A percentile compares a stretch with the other conserved stretches of the same genome.
These are phyloP conservation scores for Fusarium acutatum DNA, from an alignment of 2,329 filamentous ascomycete genomes.

Conservation along the genomic window DNA sequence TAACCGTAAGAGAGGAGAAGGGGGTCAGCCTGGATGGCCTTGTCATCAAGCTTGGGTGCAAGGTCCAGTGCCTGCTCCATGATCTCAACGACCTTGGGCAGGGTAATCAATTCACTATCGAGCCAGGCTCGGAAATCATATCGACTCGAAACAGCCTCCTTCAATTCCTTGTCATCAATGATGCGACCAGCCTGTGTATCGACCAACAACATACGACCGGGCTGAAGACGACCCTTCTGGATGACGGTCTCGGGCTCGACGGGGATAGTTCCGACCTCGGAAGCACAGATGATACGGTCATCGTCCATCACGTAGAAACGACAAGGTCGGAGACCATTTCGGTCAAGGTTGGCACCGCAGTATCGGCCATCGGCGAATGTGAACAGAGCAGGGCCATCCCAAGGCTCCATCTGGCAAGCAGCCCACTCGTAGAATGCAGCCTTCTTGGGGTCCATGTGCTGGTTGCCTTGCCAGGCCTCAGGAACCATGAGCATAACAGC, in stretches of 20 bases:
- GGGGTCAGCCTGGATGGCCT: slow-evolving; percentile 82
- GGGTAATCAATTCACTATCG: slow-evolving; percentile 82
- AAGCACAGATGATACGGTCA: slow-evolving; percentile 96
- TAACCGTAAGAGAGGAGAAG: slow-evolving; percentile 89
- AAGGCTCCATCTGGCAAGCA: slow-evolving; percentile 98
- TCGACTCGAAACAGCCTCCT: slow-evolving; percentile 84
- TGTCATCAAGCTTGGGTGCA: slow-evolving; percentile 71
- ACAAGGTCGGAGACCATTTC: slow-evolving; percentile 94
- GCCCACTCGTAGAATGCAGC: slow-evolving; percentile 99
- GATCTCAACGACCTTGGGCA: slow-evolving; percentile 77
- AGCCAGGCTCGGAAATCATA: slow-evolving; percentile 91
- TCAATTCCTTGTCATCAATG: slow-evolving; percentile 92
- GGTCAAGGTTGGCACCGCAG: slow-evolving; percentile 95
- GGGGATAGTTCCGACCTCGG: slow-evolving; percentile 91
- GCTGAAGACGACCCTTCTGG: slow-evolving; percentile 92
- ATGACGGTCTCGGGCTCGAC: slow-evolving; percentile 91
- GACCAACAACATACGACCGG: slow-evolving; percentile 94
- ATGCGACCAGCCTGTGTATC: slow-evolving; percentile 90
- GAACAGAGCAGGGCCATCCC: slow-evolving; percentile 96
- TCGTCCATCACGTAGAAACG: slow-evolving; percentile 97
- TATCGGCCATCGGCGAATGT: slow-evolving; percentile 96
- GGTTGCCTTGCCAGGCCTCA: slow-evolving; percentile 96
- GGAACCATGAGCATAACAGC: slow-evolving; percentile 99
- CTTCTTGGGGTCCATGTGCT: slow-evolving; percentile 91
- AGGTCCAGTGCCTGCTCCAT: slow-evolving; percentile 70